Percentiles rank a stretch among this genome's conserved stretches.
These are phyloP conservation scores for Cytospora chrysosperma DNA, from an alignment of 2,329 filamentous ascomycete genomes.

Conservation along the genomic window DNA sequence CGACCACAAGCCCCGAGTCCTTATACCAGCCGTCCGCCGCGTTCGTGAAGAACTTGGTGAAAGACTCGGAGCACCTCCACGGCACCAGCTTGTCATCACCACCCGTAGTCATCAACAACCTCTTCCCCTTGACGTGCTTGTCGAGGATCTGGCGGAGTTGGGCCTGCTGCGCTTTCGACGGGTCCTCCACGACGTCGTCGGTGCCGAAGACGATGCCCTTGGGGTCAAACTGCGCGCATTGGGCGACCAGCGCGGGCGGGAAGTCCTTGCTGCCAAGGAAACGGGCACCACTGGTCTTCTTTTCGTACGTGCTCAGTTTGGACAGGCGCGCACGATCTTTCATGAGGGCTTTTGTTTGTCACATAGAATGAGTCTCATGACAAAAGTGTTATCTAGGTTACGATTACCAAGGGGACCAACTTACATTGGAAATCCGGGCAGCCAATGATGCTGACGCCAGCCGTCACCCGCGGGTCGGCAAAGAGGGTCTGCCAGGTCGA, in stretches of 20 bases:
- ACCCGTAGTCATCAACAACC: conserved; percentile 63
- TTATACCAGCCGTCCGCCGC: conserved; percentile 53
- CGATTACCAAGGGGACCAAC: background rate
- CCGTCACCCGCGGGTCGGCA: conserved; percentile 73
- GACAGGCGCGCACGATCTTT: conserved; percentile 72
- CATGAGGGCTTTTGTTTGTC: conserved; percentile 57
- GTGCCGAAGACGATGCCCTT: conserved; percentile 68
- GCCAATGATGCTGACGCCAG: conserved; percentile 78
- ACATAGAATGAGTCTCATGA: conserved; percentile 23
- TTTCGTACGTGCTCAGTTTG: conserved; percentile 61
- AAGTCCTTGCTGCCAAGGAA: conserved; percentile 82
- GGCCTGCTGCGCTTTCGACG: conserved; percentile 40
- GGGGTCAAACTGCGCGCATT: conserved; percentile 69
- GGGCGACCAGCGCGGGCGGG: conserved; percentile 63
- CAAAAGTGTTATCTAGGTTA: conserved; percentile 40
- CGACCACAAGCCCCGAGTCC: conserved; percentile 55
- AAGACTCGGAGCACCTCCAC: conserved; percentile 58
- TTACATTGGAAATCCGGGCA: conserved; percentile 76
- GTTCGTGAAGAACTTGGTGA: conserved; percentile 60
- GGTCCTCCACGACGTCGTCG: conserved; percentile 33
- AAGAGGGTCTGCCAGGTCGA: conserved; percentile 82
- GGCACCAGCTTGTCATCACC: conserved; percentile 71
- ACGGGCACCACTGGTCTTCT: conserved; percentile 52
- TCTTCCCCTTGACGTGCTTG: conserved; percentile 57
- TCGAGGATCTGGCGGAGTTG: conserved; percentile 48